These are phyloP conservation scores for Cucumis cinereus DNA, from an alignment of 306 rosid genomes.

Conservation along the genomic window DNA sequence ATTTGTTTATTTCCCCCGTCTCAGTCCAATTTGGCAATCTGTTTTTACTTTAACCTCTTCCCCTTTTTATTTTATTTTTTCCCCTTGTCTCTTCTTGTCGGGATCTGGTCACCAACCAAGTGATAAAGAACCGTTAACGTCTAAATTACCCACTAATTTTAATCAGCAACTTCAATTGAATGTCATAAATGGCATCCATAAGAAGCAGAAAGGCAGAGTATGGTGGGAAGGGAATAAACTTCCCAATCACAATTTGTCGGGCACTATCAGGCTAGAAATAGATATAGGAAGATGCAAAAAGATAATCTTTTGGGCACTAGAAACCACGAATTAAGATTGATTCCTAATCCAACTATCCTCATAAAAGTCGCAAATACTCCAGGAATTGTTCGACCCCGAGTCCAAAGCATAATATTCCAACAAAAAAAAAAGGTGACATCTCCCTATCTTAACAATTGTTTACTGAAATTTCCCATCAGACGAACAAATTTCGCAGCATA, in stretches of 20 bases:
- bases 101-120: neutral
- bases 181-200: neutral
- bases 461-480: neutral
- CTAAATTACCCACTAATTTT: neutral
- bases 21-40: neutral
- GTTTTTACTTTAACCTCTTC: neutral
- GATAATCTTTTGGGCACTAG: neutral
- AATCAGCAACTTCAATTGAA: neutral
- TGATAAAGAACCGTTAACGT: neutral
- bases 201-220: neutral
- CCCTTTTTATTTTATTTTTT: neutral
- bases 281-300: neutral
- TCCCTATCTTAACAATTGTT: neutral
- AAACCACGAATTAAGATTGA: neutral
- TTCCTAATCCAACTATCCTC: neutral
- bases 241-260: neutral
- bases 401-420: conserved; percentile 4
- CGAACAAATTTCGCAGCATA: neutral
- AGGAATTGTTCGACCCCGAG: neutral
- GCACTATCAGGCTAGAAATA: neutral
- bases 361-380: neutral
- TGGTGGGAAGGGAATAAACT: neutral
- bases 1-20: neutral
- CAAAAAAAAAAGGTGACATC: neutral
- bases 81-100: neutral